Base-by-base conservation (phyloP, 352 stramenopile genomes). In the Phytophthora kernoviae region DNA sequence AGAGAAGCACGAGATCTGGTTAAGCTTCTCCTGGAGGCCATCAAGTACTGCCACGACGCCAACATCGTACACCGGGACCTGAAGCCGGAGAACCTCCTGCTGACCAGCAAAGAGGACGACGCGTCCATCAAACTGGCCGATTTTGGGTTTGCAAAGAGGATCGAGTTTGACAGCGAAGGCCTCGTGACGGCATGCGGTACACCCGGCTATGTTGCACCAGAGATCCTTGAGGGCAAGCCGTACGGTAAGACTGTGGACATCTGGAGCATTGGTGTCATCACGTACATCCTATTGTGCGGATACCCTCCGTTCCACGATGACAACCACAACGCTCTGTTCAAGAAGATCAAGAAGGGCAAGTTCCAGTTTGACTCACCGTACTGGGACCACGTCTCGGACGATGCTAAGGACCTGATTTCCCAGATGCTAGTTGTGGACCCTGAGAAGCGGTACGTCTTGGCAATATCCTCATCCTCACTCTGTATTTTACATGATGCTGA, bases 301-400 rank as follows among this genome's bases (percentile, higher is more conserved):
- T 95, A 96, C 68, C 84, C 87, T 7, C 88, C 88, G 24, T 96
- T 96, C 70, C 84, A 98, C 68, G 80, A 97, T 65, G 85, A 98
- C 67, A 98, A 98, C 74, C 93, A 98, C 70, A 87, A 90, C 22
- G 84, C 90, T 40, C 84, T 98, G 15, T 99, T 98, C 70, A 89
- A 91, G 51, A 98, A 97, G 65, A 98, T 98, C 68, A 96, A 97
- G 68, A 89, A 84, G 47, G 94, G 92, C 48, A 90, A 96, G 56
- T 98, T 96, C 70, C 77, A 98, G 77, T 98, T 98, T 57, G 93
- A 98, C 58, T 89, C 91, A n/a, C 93, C 97, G 15, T 98, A 98
- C 73, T 98, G 94, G 94, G 86, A 94, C 65, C 80, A 96, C 59
- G 87, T 98, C 12, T 97, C 87, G 27, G 90, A 95, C 42, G 80